Evolutionary conservation across 257 asterid genomes (phyloP), one percentile per base, ranked within the genome.

Genomic region (Fraxinus cuspidata): DNA sequence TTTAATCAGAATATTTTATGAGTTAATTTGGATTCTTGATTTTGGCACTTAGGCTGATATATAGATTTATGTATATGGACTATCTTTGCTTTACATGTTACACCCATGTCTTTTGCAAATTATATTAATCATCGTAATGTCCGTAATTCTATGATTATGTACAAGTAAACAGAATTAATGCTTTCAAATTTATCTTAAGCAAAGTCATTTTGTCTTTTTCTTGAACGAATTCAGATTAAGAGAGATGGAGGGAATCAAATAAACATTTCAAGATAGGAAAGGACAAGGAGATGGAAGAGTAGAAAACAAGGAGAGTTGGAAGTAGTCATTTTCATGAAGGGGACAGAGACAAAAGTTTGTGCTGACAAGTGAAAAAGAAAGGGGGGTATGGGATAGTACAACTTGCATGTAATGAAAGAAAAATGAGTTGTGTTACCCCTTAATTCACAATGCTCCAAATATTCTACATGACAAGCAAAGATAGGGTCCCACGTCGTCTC

Each of bases 221-320:
- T 51, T 51, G 60, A 51, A 51, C 19, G 27, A 53, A n/a, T 19
- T 53, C 64, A 53, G 11, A 53, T 53, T 53, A 1, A 19, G 23
- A 0, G 23, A 5, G 5, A 34, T 53, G 28, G 80, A 56, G 80
- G 73, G 81, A 32, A 84, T 77, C 78, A 80, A 82, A 74, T 83
- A 77, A 88, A 84, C 78, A 78, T 80, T 66, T 76, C 90, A 60
- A 84, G 85, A 78, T 1, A 44, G 80, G 40, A 86, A 78, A 72
- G 32, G 88, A 84, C 84, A 84, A 84, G 70, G 49, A 79, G 83
- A 87, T 74, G 80, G 72, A 72, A 80, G 85, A 65, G 82, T 10
- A 81, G 84, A 83, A 85, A 85, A 87, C 90, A 87, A 81, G 81
- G 83, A 81, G 81, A 79, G 89, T 85, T 85, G 90, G 88, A 87